A percentile compares a stretch with the other conserved stretches of the same genome.
Conservation (phyloP, 345 rosid genomes). For the Camelina laxa region DNA sequence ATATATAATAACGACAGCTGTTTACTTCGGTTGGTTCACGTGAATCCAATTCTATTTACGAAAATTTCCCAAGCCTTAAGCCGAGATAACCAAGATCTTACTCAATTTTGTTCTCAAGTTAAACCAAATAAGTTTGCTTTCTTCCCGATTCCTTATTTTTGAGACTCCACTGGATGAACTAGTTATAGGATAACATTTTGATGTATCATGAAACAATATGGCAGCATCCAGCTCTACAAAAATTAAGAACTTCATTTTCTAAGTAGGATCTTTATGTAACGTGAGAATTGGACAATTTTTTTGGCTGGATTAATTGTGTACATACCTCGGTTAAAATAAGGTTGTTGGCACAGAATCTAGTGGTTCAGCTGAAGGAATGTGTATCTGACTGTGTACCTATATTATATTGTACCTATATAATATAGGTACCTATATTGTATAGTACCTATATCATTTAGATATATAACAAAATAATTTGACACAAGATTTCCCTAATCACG, state of each 20-base stretch:
- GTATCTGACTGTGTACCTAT: neutral
- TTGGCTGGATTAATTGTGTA: slow-evolving; percentile 1
- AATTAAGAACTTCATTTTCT: slow-evolving; percentile 4
- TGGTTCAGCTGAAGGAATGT: slow-evolving; percentile 32
- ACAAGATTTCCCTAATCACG: slow-evolving; percentile 25
- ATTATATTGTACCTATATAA: neutral
- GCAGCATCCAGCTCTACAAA: slow-evolving; percentile 23
- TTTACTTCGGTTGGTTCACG: slow-evolving; percentile 42
- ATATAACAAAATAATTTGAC: neutral
- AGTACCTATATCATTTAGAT: neutral
- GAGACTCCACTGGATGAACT: neutral
- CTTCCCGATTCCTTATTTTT: no score
- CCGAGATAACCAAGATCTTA: neutral
- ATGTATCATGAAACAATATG: neutral
- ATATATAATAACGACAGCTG: slow-evolving; percentile 31
- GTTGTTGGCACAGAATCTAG: slow-evolving; percentile 42
- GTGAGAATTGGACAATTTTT: slow-evolving; percentile 33
- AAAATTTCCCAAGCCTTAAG: neutral
- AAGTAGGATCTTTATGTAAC: slow-evolving; percentile 4
- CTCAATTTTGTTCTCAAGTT: neutral
- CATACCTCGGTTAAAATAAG: slow-evolving; percentile 28
- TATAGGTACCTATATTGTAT: no score
- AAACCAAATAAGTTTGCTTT: neutral
- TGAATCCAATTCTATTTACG: slow-evolving; percentile 25
- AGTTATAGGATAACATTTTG: neutral